Percentiles rank a stretch among this genome's conserved stretches.
phyloP scores from a whole-genome alignment of 2,329 filamentous ascomycete species.

The Hypomyces perniciosus region DNA sequence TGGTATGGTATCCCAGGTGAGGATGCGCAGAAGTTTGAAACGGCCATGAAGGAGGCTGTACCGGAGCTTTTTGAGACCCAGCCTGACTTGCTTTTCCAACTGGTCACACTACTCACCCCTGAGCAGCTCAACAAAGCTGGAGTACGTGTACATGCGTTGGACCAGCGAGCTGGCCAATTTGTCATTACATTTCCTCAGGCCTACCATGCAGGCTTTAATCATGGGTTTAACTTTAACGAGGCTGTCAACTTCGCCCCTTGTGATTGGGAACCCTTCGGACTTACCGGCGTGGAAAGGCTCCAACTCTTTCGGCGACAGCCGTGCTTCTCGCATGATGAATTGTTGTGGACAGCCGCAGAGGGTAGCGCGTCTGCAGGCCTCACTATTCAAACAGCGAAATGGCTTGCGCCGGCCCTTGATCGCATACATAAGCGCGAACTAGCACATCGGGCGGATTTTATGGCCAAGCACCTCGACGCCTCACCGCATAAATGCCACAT shows the following conservation, averaged over 20 bases:
- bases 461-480: slow-evolving; percentile 55
- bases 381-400: slow-evolving; percentile 86
- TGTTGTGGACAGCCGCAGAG: slow-evolving; percentile 84
- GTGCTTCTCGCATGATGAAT: slow-evolving; percentile 95
- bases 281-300: slow-evolving; percentile 77
- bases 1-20: slow-evolving; percentile 98
- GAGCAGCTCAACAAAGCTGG: slow-evolving; percentile 90
- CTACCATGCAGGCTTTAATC: slow-evolving; percentile 97
- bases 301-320: slow-evolving; percentile 85
- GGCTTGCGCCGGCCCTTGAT: slow-evolving; percentile 82
- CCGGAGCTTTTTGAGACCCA: slow-evolving; percentile 96
- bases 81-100: slow-evolving; percentile 89
- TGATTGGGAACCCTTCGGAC: slow-evolving; percentile 92
- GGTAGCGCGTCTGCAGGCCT: slow-evolving; percentile 59
- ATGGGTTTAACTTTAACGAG: slow-evolving; percentile 98
- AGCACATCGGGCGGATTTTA: slow-evolving; percentile 60
- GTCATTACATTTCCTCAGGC: slow-evolving; percentile 96
- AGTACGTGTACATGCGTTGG: slow-evolving; percentile 88
- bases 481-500: slow-evolving; percentile 47
- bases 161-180: slow-evolving; percentile 91
- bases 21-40: slow-evolving; percentile 90
- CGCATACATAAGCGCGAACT: slow-evolving; percentile 71
- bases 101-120: slow-evolving; percentile 92
- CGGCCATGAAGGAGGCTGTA: slow-evolving; percentile 90
- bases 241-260: slow-evolving; percentile 94